Percentiles rank a stretch among this genome's conserved stretches.
Evolutionary conservation across 495 filamentous ascomycete species (phyloP).

Genomic region (Parmelia sp.): DNA sequence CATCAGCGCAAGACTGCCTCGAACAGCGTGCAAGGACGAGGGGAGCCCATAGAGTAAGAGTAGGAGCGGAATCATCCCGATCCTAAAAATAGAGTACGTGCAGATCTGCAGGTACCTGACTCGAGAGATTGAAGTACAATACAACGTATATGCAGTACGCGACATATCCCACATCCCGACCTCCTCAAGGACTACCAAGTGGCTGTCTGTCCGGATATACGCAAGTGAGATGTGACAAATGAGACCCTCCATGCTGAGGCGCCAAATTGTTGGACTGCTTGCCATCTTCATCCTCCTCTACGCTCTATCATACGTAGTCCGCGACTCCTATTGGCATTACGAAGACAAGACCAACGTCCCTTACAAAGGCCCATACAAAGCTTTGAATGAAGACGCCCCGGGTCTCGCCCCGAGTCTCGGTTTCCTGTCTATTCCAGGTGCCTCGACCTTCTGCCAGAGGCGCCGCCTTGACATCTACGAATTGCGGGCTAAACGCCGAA

Average conservation of each 20-base stretch:
- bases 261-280: background rate
- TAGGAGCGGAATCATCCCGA: no score
- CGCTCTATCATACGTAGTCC: background rate
- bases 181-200: background rate
- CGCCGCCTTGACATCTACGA: slow-evolving; percentile 23
- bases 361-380: background rate
- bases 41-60: no score
- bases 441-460: slow-evolving; percentile 18
- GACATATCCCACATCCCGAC: background rate
- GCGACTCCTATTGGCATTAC: background rate
- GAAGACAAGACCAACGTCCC: background rate
- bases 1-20: no score
- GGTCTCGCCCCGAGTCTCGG: background rate
- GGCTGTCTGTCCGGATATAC: background rate
- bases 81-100: background rate
- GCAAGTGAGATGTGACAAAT: background rate
- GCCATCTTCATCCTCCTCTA: background rate
- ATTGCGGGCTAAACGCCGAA: slow-evolving; percentile 30
- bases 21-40: no score
- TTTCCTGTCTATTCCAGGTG: slow-evolving; percentile 17
- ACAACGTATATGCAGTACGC: background rate
- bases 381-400: background rate
- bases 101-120: background rate
- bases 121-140: no score
- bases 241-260: background rate